phyloP scores from a whole-genome alignment of 306 rosid species.

The Lotus japonicus region DNA sequence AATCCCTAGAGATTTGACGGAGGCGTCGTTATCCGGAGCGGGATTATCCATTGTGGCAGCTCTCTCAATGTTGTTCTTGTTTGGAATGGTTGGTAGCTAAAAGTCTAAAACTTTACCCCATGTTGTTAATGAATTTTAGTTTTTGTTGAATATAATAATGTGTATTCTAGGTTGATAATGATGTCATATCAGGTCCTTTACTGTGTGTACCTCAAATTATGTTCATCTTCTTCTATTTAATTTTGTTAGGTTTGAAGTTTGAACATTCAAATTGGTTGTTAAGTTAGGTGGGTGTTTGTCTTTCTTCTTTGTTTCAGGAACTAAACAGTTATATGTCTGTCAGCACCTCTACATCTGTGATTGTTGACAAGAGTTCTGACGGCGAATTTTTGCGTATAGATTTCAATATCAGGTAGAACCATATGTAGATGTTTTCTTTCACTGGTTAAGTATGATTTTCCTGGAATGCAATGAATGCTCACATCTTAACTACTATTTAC shows the following conservation, averaged over 20 bases:
- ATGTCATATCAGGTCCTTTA: too few species aligned
- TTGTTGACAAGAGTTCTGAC: constrained; percentile 87
- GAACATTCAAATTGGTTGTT: not conserved
- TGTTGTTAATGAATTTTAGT: constrained; percentile 3
- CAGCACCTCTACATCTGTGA: constrained; percentile 82
- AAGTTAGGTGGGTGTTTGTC: not conserved
- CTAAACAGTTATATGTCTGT: constrained; percentile 71
- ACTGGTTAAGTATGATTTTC: constrained; percentile 15
- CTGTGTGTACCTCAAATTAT: not conserved
- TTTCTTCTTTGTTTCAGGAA: constrained; percentile 53
- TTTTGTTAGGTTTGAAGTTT: constrained; percentile 14
- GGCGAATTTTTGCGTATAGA: constrained; percentile 79
- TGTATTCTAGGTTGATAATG: not conserved
- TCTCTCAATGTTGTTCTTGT: constrained; percentile 72
- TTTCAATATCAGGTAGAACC: constrained; percentile 77
- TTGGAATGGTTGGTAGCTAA: constrained; percentile 78
- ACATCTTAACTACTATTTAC: not conserved
- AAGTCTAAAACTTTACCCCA: not conserved
- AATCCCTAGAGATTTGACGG: constrained; percentile 97
- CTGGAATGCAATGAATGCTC: not conserved
- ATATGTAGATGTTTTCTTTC: not conserved
- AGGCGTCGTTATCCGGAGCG: constrained; percentile 92
- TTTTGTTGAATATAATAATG: not conserved
- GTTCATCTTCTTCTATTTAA: not conserved
- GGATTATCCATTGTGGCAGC: constrained; percentile 91